Conservation (phyloP, 257 asterid genomes). For the Euphrasia confusa region DNA sequence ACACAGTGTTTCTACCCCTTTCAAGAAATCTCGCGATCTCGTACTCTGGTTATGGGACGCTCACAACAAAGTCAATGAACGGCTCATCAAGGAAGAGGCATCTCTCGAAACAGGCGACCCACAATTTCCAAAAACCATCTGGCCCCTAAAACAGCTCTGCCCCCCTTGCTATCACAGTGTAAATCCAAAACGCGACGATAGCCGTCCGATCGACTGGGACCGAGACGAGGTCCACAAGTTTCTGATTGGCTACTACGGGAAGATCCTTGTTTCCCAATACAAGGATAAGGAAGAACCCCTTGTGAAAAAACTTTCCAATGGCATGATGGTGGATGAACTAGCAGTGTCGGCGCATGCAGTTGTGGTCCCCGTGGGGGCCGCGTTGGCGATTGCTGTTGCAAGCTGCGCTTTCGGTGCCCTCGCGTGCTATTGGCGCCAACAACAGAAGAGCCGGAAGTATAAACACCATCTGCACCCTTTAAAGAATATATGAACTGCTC, state of each 20-base stretch:
- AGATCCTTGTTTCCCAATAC: conserved; percentile 41
- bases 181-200: conserved; percentile 18
- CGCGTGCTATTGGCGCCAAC: conserved; percentile 94
- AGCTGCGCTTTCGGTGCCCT: conserved; percentile 98
- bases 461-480: conserved; percentile 66
- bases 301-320: conserved; percentile 22
- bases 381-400: conserved; percentile 82
- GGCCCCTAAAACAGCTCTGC: conserved; percentile 86
- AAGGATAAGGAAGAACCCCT: conserved; percentile 48
- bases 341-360: conserved; percentile 45
- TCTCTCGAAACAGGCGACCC: conserved; percentile 73
- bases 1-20: conserved; percentile 68
- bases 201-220: conserved; percentile 43
- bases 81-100: conserved; percentile 75
- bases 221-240: conserved; percentile 56
- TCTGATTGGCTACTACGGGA: conserved; percentile 62
- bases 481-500: conserved; percentile 48
- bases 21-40: conserved; percentile 60
- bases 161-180: conserved; percentile 55
- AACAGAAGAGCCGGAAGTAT: conserved; percentile 90
- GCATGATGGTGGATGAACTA: conserved; percentile 39
- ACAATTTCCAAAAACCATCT: conserved; percentile 59
- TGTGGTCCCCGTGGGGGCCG: conserved; percentile 92
- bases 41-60: conserved; percentile 86
- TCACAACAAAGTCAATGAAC: conserved; percentile 80